phyloP scores from a whole-genome alignment of 805 yeast genomes.

The Blastobotrys mokoenaii region DNA sequence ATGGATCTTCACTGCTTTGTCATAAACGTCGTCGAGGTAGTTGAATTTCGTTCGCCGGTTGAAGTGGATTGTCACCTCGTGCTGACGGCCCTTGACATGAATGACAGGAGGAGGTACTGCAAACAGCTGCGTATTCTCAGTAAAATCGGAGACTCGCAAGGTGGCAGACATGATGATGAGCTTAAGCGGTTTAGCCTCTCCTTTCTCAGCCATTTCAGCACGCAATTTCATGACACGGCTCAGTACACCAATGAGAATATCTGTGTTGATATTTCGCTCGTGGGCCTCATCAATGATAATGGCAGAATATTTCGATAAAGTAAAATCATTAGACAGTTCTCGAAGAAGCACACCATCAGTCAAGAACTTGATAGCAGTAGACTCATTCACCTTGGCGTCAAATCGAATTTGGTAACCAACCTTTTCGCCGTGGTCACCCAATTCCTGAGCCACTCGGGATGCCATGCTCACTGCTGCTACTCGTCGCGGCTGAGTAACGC shows the following conservation, averaged over 20 bases:
- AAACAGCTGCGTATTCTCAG: constrained; percentile 70
- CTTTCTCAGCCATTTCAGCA: constrained; percentile 29
- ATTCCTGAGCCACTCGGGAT: constrained; percentile 72
- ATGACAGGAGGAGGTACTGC: constrained; percentile 72
- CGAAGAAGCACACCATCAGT: constrained; percentile 93
- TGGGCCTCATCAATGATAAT: constrained; percentile 96
- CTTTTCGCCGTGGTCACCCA: constrained; percentile 57
- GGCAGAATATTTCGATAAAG: constrained; percentile 73
- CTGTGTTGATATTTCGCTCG: constrained; percentile 93
- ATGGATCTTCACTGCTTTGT: constrained; percentile 82
- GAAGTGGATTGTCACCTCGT: constrained; percentile 88
- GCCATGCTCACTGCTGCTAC: constrained; percentile 85
- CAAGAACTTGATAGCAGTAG: constrained; percentile 77
- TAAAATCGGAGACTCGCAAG: constrained; percentile 82
- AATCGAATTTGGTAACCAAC: constrained; percentile 88
- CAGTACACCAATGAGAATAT: constrained; percentile 88
- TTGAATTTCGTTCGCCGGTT: constrained; percentile 68
- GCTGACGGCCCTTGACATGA: constrained; percentile 87
- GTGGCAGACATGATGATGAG: constrained; percentile 96
- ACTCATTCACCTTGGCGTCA: constrained; percentile 55
- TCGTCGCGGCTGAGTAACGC: constrained; percentile 88
- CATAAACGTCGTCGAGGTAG: constrained; percentile 79
- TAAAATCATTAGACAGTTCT: constrained; percentile 86
- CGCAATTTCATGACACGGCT: constrained; percentile 78
- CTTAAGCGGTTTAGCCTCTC: constrained; percentile 53